Base-by-base conservation (phyloP, 2,329 filamentous ascomycete genomes). In the Venturiaceae sp. region DNA sequence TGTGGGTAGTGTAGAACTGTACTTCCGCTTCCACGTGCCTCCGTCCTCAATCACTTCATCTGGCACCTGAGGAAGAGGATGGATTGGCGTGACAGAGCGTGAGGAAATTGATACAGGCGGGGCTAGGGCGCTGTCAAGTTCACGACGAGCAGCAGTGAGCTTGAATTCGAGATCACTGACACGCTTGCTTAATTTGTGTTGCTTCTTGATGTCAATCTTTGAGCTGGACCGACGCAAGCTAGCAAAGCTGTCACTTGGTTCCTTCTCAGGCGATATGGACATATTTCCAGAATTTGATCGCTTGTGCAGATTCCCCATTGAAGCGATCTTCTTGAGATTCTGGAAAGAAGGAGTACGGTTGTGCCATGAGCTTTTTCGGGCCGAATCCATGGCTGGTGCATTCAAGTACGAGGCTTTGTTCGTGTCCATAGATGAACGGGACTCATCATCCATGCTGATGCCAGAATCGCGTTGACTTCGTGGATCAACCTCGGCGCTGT, bases 81-180 rank as follows among this genome's bases (percentile, higher is more conserved):
- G 34, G 4, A 44, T 47, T 41, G 54, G 36, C 44, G 47, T 30
- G 34, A 53, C 53, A 58, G 33, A 37, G 53, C 52, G 52, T 5
- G 32, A 34, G 14, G 26, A 56, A 41, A 30, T 41, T 47, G 41
- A 21, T n/a, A 53, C 32, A 34, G 68, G 71, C 55, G 65, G 67
- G 47, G 64, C 64, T 21, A 52, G 34, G 6, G 58, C 58, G 30
- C 37, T 19, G n/a, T 77, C 71, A 33, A 85, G 74, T 67, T 85
- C 79, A 53, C 74, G 75, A 34, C 80, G 75, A 8, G 81, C 81
- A 36, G 75, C 74, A 16, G 80, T 72, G 32, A 85, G 74, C 65
- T 84, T 83, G 13, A 72, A 67, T 63, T 86, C 83, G 13, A 85
- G 74, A 62, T 84, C 77, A 62, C 80, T 83, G 32, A 85, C 82